Base-by-base conservation (phyloP, 805 yeast species). In the Kazachstania psychrophila region DNA sequence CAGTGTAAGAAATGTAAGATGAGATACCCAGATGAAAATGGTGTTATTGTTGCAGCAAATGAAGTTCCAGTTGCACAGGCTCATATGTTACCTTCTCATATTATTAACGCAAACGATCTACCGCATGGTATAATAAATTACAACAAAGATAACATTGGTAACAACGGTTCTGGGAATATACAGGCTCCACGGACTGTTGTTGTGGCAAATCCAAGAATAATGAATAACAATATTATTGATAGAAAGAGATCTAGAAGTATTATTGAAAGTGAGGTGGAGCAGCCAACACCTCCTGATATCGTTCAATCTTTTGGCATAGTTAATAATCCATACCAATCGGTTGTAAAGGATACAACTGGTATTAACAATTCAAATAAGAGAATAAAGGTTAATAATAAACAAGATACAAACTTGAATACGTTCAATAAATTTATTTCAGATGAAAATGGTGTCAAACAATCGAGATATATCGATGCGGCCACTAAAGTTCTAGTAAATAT, bases 1-100 rank as follows among this genome's bases (percentile, higher is more conserved):
- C 73, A 76, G 41, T 92, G 97, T 56, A 65, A 69, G 2, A 79
- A 75, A 34, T 89, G 97, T 57, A 66, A 79, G 26, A 79, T 75
- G 42, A 51, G 62, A 36, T 53, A 53, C 31, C 46, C 45, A 22
- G 60, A 55, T 40, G 59, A 54, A n/a, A 53, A 51, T 7, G 57
- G 58, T 18, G 58, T 55, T n/a, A 45, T 55, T 7, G 51, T 54
- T 4, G 32, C 43, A 20, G 49, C 47, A 20, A 39, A 33, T 28
- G 47, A 45, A 23, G 26, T 27, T 20, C 36, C 45, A 9, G 52
- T 42, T 10, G 41, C 41, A 9, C 52, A 49, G 31, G 55, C 60
- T 2, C 57, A 46, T 38, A 53, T 53, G 58, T 32, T 49, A 30
- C 54, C 57, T 2, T 36, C 33, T 4, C 36, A 39, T 12, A 35